Base-by-base conservation (phyloP, 169 alveolate genomes). In the Eimeria nieschulzi region DNA sequence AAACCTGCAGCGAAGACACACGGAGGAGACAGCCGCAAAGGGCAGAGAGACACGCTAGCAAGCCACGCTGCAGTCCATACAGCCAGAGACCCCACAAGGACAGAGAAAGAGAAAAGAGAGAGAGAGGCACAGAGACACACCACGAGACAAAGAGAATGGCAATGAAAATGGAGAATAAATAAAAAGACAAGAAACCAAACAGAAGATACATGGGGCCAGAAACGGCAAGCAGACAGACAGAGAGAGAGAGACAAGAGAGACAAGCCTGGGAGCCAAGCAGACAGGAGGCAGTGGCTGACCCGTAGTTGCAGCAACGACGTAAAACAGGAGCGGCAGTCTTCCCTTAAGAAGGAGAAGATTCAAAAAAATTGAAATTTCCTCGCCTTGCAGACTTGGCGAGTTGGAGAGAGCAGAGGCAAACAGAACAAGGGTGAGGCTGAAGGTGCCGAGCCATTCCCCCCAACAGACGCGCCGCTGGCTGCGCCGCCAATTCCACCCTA, bases 161-260 rank as follows among this genome's bases (percentile, higher is more conserved):
- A n/a, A n/a, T n/a, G n/a, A n/a, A n/a, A n/a, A n/a, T n/a, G n/a
- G n/a, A n/a, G n/a, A n/a, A 61, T 13, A 19, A 1, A 19, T 2
- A 61, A 1, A 61, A 17, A 61, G 17, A 61, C 70, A 61, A 17
- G 21, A 13, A 61, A 13, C 70, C 21, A 19, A 61, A 61, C 1
- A 13, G 5, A 17, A 61, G 70, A 17, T 17, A 61, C 0, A 61
- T 2, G 21, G 5, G 21, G 5, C 2, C 25, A 61, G 70, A 61
- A 5, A 61, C 70, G 3, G 70, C 17, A 19, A 61, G 46, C 17
- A 61, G 70, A 61, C 25, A 61, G 70, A 5, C 25, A 61, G 70
- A 61, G 9, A 61, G 70, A 61, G 70, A 61, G 25, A 61, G 70
- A 61, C 25, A 61, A 61, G 70, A 61, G 70, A 61, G 70, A 61